Base-by-base conservation (phyloP, 768 basidiomycete genomes). In the Amanita thiersii region DNA sequence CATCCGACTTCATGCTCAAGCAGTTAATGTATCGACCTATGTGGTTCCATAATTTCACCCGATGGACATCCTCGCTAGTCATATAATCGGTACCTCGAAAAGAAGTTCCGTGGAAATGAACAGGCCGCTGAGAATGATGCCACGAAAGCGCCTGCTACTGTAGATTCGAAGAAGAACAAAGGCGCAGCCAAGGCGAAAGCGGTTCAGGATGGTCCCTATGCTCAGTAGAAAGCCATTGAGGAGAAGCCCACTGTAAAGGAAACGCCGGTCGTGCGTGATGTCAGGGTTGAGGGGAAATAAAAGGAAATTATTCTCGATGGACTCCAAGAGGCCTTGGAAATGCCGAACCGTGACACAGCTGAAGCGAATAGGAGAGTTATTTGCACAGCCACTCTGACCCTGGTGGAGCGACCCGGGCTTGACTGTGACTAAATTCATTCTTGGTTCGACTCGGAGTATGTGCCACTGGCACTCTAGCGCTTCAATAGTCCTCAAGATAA, bases 1-100 rank as follows among this genome's bases (percentile, higher is more conserved):
- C 88, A 0, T 80, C 85, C 25, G 77, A 76, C 17, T 69, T 79
- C 2, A 92, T 99, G 50, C 70, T 94, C 40, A 54, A 59, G 14
- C 96, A 99, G 55, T 98, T 48, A 89, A 96, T 55, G 92, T 90
- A 0, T 91, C 91, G 1, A 72, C 84, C 3, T 80, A 94, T 23
- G 67, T 73, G 6, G 81, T 94, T 2, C 87, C 94, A 1, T 71
- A 72, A 43, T 68, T 69, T 6, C 66, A 94, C 49, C 65, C 73
- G 3, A 79, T 76, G 50, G 96, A 98, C 57, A 80, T 99, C 47
- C 73, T 97, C 30, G 75, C 78, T 0, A 89, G 90, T 0, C 94
- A 99, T 62, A 69, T 62, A 18, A 80, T 98, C 41, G 88, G 89
- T 36, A 77, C 73, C 45, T 87, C 96, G 3, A 87, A 50, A 61